phyloP scores from a whole-genome alignment of 805 yeast genomes.

The Ogataea philodendri region DNA sequence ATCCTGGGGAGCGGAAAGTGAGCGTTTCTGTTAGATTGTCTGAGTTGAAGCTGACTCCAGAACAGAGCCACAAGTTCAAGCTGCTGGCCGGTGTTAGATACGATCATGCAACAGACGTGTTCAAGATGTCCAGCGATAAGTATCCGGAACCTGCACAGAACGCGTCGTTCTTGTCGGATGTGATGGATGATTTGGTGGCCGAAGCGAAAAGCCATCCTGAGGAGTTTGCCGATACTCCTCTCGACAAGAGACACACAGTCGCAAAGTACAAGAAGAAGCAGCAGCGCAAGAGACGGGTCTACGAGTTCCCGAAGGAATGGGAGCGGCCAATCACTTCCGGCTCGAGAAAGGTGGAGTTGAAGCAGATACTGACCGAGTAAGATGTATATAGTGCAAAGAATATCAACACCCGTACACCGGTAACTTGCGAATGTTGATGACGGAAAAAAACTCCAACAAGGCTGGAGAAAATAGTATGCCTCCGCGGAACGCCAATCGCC shows the following conservation, averaged over 20 bases:
- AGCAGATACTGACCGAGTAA: constrained; percentile 6
- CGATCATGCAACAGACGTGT: constrained; percentile 54
- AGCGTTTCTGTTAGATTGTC: constrained; percentile 51
- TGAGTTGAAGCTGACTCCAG: constrained; percentile 50
- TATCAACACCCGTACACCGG: constrained; percentile 14
- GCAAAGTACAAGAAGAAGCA: constrained; percentile 42
- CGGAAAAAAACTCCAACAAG: constrained; percentile 9
- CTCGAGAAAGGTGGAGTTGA: constrained; percentile 33
- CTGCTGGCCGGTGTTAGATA: constrained; percentile 78
- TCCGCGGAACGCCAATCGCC: constrained; percentile 23
- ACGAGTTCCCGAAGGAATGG: constrained; percentile 79
- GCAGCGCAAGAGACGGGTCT: constrained; percentile 39
- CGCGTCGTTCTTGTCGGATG: constrained; percentile 66
- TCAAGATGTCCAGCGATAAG: constrained; percentile 63
- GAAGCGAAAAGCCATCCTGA: constrained; percentile 59
- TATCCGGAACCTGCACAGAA: constrained; percentile 83
- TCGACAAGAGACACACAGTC: constrained; percentile 69
- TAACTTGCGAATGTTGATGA: not conserved
- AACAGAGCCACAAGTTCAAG: constrained; percentile 69
- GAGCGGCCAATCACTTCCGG: constrained; percentile 71
- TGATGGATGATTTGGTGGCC: constrained; percentile 55
- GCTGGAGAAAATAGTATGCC: constrained; percentile 22
- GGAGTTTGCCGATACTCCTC: constrained; percentile 77
- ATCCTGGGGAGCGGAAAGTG: constrained; percentile 71
- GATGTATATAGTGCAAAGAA: constrained; percentile 8